Conservation (phyloP, 192 early-diverging fungal genomes). For the Geranomyces michiganensis region DNA sequence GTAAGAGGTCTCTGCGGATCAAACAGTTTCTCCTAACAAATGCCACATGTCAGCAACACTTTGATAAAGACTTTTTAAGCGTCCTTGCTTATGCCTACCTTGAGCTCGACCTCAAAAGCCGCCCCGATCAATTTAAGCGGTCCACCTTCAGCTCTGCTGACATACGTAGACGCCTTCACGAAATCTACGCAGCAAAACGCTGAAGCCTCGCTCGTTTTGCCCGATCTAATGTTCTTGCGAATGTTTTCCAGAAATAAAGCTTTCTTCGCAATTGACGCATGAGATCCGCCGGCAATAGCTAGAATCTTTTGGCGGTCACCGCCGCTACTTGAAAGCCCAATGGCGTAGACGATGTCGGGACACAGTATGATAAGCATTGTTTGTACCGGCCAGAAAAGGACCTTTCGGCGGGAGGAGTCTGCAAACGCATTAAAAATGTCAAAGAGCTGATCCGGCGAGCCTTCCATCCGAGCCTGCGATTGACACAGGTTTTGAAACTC, state of each 20-base stretch:
- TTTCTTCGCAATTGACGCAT: constrained; percentile 31
- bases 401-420: constrained; percentile 63
- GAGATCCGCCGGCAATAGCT: constrained; percentile 3
- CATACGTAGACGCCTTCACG: constrained; percentile 71
- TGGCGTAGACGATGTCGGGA: constrained; percentile 75
- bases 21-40: constrained; percentile 65
- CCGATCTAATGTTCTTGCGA: constrained; percentile 30
- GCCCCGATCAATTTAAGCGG: constrained; percentile 67
- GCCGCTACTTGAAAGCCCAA: constrained; percentile 32
- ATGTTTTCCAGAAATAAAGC: constrained; percentile 38
- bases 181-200: constrained; percentile 76
- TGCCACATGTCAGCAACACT: background rate
- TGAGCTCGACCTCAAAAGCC: constrained; percentile 77
- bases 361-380: constrained; percentile 83
- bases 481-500: constrained; percentile 83
- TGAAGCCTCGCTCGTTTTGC: constrained; percentile 65
- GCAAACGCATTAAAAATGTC: constrained; percentile 68
- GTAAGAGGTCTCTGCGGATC: constrained; percentile 18
- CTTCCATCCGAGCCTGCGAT: constrained; percentile 46
- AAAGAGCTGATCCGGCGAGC: constrained; percentile 76
- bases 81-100: constrained; percentile 41
- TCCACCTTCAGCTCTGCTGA: constrained; percentile 63
- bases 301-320: constrained; percentile 18
- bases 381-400: constrained; percentile 85
- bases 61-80: background rate